phyloP scores from a whole-genome alignment of 2,329 filamentous ascomycete species.

The Fusarium sp. region DNA sequence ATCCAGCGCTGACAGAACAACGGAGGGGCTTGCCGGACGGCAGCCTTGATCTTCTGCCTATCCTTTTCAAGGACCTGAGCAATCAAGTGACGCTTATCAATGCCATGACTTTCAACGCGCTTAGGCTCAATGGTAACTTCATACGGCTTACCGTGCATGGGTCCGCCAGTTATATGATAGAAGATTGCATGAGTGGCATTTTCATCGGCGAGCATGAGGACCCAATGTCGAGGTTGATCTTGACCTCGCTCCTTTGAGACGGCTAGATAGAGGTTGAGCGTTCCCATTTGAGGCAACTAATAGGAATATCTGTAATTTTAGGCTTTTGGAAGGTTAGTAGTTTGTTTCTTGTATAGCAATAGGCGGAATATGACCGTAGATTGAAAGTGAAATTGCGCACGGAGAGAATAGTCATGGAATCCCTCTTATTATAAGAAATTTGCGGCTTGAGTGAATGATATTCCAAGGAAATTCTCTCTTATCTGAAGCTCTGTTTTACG shows the following conservation, averaged over 20 bases:
- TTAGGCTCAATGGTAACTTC: neutral
- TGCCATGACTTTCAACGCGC: neutral
- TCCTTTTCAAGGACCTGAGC: neutral
- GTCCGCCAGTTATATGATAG: neutral
- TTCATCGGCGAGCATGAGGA: neutral
- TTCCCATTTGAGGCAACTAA: neutral
- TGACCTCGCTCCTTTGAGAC: neutral
- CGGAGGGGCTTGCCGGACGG: neutral
- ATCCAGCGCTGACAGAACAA: neutral
- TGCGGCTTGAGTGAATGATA: neutral
- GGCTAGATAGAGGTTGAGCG: neutral
- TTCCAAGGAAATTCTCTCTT: too few species aligned
- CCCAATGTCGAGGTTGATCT: neutral
- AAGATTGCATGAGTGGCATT: neutral
- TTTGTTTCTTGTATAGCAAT: neutral
- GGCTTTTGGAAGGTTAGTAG: fast-evolving
- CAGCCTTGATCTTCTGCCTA: neutral
- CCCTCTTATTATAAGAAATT: neutral
- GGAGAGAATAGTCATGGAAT: too few species aligned
- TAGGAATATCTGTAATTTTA: neutral
- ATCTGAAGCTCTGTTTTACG: neutral
- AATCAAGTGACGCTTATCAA: neutral
- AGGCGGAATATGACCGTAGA: neutral
- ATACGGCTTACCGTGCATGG: neutral
- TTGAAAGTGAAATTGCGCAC: neutral